Percentiles rank a stretch among this genome's conserved stretches.
phyloP scores from a whole-genome alignment of 345 rosid genomes.

The Eucalyptus guilfoylei region DNA sequence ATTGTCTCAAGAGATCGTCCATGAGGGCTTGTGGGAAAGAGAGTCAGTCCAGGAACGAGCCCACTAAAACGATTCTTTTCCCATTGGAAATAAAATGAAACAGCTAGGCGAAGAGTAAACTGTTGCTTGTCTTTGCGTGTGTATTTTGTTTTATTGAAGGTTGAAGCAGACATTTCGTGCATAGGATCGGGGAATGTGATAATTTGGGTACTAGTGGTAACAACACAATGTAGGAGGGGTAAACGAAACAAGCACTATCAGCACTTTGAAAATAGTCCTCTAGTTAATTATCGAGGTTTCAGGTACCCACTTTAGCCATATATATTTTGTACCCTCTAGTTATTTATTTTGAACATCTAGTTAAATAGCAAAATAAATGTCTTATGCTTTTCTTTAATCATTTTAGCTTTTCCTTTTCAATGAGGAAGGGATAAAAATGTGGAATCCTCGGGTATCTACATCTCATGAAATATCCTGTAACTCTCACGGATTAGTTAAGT shows the following conservation, averaged over 20 bases:
- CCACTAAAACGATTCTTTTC: not conserved
- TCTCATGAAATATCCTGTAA: no score
- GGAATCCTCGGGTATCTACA: no score
- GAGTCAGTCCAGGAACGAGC: not conserved
- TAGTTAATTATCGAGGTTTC: not conserved
- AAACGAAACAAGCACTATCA: not conserved
- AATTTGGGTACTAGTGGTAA: not conserved
- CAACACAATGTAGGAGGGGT: not conserved
- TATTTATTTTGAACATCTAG: not conserved
- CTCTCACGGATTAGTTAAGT: no score
- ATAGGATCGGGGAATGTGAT: not conserved
- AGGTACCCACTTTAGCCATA: not conserved
- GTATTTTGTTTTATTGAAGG: not conserved
- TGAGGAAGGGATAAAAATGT: no score
- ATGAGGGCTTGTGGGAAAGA: not conserved
- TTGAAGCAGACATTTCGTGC: not conserved
- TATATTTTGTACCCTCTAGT: not conserved
- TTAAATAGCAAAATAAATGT: not conserved
- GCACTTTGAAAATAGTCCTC: not conserved
- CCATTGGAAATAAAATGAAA: not conserved
- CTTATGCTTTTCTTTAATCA: not conserved
- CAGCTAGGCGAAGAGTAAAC: not conserved
- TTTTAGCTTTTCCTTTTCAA: not conserved
- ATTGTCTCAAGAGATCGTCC: not conserved
- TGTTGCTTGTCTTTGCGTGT: not conserved